These are phyloP conservation scores for Fennellomyces sp. DNA, from an alignment of 371 early-diverging fungal genomes.

Conservation along the genomic window DNA sequence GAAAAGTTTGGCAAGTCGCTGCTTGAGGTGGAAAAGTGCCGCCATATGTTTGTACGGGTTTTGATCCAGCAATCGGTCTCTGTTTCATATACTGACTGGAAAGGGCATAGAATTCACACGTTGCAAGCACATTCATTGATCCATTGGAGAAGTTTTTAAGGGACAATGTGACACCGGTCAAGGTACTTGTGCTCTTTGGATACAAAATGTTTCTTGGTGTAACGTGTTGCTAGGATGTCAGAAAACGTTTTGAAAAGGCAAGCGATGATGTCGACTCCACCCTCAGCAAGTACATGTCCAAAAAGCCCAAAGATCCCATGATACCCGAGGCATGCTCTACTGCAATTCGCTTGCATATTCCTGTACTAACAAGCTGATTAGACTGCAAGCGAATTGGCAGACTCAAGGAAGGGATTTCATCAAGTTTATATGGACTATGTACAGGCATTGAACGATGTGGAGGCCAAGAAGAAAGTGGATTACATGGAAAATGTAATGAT, in stretches of 20 bases:
- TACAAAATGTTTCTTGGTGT: not conserved
- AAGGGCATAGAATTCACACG: constrained; percentile 57
- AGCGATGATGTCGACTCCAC: constrained; percentile 70
- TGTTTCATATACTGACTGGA: not conserved
- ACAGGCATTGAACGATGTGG: constrained; percentile 65
- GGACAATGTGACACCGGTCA: constrained; percentile 58
- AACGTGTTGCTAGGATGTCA: constrained; percentile 49
- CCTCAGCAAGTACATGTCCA: constrained; percentile 63
- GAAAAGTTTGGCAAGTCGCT: constrained; percentile 62
- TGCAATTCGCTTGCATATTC: not conserved
- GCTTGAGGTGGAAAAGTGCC: constrained; percentile 63
- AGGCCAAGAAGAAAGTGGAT: constrained; percentile 72
- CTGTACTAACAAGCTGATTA: constrained; percentile 10
- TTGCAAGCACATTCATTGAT: constrained; percentile 65
- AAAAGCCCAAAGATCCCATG: constrained; percentile 60
- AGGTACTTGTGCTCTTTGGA: too few relatives aligned
- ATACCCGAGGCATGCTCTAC: constrained; percentile 48
- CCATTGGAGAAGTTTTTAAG: constrained; percentile 66
- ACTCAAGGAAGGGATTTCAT: constrained; percentile 64
- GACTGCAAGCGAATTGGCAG: constrained; percentile 64
- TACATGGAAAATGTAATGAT: constrained; percentile 78
- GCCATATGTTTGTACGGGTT: constrained; percentile 59
- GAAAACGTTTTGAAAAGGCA: constrained; percentile 64
- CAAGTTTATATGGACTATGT: constrained; percentile 69
- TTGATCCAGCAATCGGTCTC: not conserved